phyloP scores from a whole-genome alignment of 2,329 filamentous ascomycete genomes.

The Cytospora chrysosperma region DNA sequence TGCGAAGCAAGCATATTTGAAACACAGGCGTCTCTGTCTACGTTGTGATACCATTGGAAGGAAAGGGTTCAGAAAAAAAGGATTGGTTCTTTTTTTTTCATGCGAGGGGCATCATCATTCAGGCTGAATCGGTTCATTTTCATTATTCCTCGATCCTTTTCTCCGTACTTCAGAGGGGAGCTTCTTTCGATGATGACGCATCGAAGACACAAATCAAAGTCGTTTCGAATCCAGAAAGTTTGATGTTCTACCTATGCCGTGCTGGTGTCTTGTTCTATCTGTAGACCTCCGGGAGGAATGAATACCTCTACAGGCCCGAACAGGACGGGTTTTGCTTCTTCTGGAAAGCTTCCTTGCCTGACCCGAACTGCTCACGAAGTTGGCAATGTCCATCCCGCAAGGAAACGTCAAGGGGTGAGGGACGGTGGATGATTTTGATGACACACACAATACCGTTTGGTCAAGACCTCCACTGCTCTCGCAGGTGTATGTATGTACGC shows the following conservation, averaged over 20 bases:
- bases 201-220: neutral
- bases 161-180: neutral
- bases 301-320: neutral
- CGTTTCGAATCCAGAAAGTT: neutral
- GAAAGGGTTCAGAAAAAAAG: neutral
- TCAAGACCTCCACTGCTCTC: too few species aligned
- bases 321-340: too few species aligned
- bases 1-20: conserved; percentile 21
- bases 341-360: too few species aligned
- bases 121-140: neutral
- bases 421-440: too few species aligned
- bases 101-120: neutral
- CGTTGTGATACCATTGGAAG: conserved; percentile 20
- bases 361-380: too few species aligned
- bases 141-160: neutral
- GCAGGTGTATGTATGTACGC: too few species aligned
- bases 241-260: neutral
- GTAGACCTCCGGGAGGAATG: neutral
- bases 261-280: neutral
- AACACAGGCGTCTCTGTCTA: conserved; percentile 10
- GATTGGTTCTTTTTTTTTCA: neutral
- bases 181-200: neutral
- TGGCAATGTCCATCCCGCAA: too few species aligned
- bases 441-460: too few species aligned
- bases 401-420: too few species aligned